Evolutionary conservation across 2,329 filamentous ascomycete genomes (phyloP).

Genomic region (Albophoma yamanashiensis): DNA sequence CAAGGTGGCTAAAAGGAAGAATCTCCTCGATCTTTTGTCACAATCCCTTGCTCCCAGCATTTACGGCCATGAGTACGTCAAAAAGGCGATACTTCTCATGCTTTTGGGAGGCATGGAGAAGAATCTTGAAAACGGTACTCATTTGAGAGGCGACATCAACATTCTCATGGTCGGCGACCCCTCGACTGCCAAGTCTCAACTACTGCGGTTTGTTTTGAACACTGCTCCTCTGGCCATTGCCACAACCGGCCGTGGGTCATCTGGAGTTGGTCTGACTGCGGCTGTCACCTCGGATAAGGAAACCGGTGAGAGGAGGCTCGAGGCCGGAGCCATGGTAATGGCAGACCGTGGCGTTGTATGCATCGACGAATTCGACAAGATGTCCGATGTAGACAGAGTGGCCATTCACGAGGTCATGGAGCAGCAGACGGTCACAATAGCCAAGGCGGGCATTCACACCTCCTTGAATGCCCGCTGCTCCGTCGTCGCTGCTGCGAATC

Average conservation of each 20-base stretch:
- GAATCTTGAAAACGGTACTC: slow-evolving; percentile 94
- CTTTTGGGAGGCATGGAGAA: slow-evolving; percentile 94
- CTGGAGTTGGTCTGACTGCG: slow-evolving; percentile 92
- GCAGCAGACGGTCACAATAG: slow-evolving; percentile 97
- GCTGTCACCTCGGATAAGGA: slow-evolving; percentile 96
- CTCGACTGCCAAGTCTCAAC: slow-evolving; percentile 96
- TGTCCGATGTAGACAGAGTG: slow-evolving; percentile 96
- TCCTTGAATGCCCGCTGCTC: slow-evolving; percentile 94
- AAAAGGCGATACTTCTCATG: slow-evolving; percentile 94
- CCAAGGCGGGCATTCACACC: slow-evolving; percentile 96
- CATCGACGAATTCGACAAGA: slow-evolving; percentile 99
- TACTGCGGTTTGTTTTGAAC: slow-evolving; percentile 92
- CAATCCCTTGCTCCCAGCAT: slow-evolving; percentile 95
- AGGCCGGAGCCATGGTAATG: slow-evolving; percentile 98
- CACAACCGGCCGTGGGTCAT: slow-evolving; percentile 92
- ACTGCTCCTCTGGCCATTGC: slow-evolving; percentile 94
- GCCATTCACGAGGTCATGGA: slow-evolving; percentile 99
- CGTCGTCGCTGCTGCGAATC: slow-evolving; percentile 92
- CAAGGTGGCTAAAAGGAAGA: slow-evolving; percentile 89
- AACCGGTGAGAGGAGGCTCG: slow-evolving; percentile 85
- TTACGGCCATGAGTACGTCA: slow-evolving; percentile 93
- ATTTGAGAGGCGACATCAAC: slow-evolving; percentile 97
- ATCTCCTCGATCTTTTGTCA: slow-evolving; percentile 83
- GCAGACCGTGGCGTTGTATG: slow-evolving; percentile 94
- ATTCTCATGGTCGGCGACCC: slow-evolving; percentile 99